Evolutionary conservation across 768 basidiomycete species (phyloP).

Genomic region (Hypsizygus marmoreus): DNA sequence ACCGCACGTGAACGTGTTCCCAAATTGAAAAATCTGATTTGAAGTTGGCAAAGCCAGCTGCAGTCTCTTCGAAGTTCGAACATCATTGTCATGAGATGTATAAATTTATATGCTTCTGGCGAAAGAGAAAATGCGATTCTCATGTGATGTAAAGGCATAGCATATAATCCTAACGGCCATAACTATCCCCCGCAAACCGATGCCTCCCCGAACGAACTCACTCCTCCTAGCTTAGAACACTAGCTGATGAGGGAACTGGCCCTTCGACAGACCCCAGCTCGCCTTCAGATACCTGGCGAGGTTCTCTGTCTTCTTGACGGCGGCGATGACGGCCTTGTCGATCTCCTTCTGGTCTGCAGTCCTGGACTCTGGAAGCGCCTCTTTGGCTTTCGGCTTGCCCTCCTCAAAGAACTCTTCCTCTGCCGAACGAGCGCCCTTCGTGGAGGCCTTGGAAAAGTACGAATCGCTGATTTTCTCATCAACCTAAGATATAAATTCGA

Average conservation of each 20-base stretch:
- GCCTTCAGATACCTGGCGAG: slow-evolving; percentile 92
- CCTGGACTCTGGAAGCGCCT: slow-evolving; percentile 83
- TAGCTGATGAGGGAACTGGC: slow-evolving; percentile 95
- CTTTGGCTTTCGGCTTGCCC: slow-evolving; percentile 89
- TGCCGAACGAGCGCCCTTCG: slow-evolving; percentile 73
- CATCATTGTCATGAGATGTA: slow-evolving; percentile 19
- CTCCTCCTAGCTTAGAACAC: slow-evolving; percentile 62
- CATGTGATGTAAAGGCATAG: slow-evolving; percentile 38
- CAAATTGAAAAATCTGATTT: too few relatives aligned
- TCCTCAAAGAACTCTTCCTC: slow-evolving; percentile 98
- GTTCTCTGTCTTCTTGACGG: slow-evolving; percentile 89
- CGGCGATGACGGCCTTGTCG: slow-evolving; percentile 76
- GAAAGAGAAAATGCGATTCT: slow-evolving; percentile 34
- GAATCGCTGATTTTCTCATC: slow-evolving; percentile 91
- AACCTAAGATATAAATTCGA: slow-evolving; percentile 47
- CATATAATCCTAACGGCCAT: slow-evolving; percentile 29
- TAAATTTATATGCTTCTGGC: slow-evolving; percentile 27
- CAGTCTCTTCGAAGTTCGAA: background rate
- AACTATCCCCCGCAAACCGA: slow-evolving; percentile 17
- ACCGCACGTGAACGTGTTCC: slow-evolving; percentile 18
- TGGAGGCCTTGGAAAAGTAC: slow-evolving; percentile 84
- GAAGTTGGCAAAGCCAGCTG: background rate
- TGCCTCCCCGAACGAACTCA: slow-evolving; percentile 17
- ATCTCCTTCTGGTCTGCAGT: slow-evolving; percentile 88
- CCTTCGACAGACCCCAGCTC: slow-evolving; percentile 93